Evolutionary conservation across 768 basidiomycete species (phyloP), one percentile per base, ranked within the genome.

Genomic region (Cyclocybe cylindracea): DNA sequence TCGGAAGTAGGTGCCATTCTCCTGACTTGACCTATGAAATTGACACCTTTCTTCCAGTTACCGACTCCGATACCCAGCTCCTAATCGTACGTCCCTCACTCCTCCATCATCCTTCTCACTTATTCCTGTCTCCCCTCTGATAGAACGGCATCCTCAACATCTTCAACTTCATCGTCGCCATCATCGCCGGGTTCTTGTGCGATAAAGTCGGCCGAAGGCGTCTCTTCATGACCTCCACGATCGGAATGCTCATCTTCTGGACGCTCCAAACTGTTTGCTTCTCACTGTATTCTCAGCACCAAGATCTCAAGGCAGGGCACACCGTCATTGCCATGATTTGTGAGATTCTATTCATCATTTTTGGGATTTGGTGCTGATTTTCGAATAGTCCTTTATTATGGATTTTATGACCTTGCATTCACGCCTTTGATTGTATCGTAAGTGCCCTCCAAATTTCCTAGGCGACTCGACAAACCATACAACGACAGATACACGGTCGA

Each of bases 191-290:
- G 24, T 67, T 79, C 49, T 64, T 78, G 14, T 78, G 76, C 48
- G 82, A 83, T 54, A 68, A 70, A 36, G 67, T 72, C 39, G 82
- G 83, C 11, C 64, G 83, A 39, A 73, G 82, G 1, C 73, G 68
- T 4, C 63, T 84, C 33, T 82, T 82, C 70, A 65, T 83, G 50
- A 70, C 61, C 8, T 78, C 79, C 9, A 75, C 73, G 6, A 59
- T 70, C 49, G 77, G 71, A 10, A 86, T 86, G 83, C 59, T 78
- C 6, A 32, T 84, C 7, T 81, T 81, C 64, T 86, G 80, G 71
- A 77, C 66, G 32, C 65, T 80, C 6, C 85, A 86, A 66, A 83
- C 81, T 2, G 66, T 82, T 35, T 82, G 79, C 60, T 78, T 80
- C 36, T 54, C 64, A 1, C 39, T 63, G 6, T 65, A 63, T 46